phyloP scores from a whole-genome alignment of 805 yeast species.

The Ogataea paradorogensis region DNA sequence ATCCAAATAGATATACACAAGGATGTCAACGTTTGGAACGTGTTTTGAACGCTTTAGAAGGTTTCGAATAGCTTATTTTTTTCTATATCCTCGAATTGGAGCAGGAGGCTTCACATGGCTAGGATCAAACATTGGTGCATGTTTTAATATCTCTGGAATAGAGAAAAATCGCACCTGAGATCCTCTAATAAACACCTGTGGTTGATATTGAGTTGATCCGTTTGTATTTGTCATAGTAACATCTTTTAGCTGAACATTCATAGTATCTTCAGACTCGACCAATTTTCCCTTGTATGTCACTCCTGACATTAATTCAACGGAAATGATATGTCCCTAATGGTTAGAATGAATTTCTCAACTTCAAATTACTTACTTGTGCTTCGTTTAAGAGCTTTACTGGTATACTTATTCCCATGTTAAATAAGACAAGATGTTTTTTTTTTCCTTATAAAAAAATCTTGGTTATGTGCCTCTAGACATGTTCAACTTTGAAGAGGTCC shows the following conservation, averaged over 20 bases:
- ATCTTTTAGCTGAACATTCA: slow-evolving; percentile 86
- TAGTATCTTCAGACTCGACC: slow-evolving; percentile 83
- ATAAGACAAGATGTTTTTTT: neutral
- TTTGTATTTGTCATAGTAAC: slow-evolving; percentile 75
- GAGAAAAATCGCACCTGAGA: slow-evolving; percentile 81
- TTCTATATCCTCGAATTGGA: slow-evolving; percentile 53
- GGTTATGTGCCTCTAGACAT: slow-evolving; percentile 11
- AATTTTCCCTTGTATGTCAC: slow-evolving; percentile 86
- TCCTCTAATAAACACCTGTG: slow-evolving; percentile 87
- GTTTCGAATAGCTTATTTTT: slow-evolving; percentile 43
- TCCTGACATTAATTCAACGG: slow-evolving; percentile 81
- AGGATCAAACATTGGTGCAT: slow-evolving; percentile 83
- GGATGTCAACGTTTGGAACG: slow-evolving; percentile 77
- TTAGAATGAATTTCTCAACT: slow-evolving; percentile 2
- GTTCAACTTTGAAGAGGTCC: slow-evolving; percentile 33
- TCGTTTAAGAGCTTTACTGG: slow-evolving; percentile 87
- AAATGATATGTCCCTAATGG: slow-evolving; percentile 70
- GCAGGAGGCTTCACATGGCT: slow-evolving; percentile 60
- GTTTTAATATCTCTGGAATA: slow-evolving; percentile 81
- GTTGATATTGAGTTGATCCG: slow-evolving; percentile 72
- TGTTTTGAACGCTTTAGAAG: slow-evolving; percentile 85
- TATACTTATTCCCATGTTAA: slow-evolving; percentile 60
- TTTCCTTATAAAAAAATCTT: neutral
- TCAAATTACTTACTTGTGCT: slow-evolving; percentile 48
- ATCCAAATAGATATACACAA: slow-evolving; percentile 74